These are phyloP conservation scores for Leucocoprinus leucothites DNA, from an alignment of 768 basidiomycete species.

Conservation along the genomic window DNA sequence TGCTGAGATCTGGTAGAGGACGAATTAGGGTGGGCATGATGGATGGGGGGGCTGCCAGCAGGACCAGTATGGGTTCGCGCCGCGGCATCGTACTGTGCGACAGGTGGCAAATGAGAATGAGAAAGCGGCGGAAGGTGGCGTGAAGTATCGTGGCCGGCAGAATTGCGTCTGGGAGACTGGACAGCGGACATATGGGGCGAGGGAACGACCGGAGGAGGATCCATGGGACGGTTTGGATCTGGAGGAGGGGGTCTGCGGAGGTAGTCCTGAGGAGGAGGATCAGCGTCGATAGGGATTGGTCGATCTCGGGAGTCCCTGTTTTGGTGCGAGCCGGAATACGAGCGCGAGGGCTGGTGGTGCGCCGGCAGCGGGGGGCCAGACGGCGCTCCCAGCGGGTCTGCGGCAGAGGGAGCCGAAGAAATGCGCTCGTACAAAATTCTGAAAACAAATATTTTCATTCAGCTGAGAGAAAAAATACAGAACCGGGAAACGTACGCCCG, in stretches of 20 bases:
- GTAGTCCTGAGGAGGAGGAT: conserved; percentile 42
- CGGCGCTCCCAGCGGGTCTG: conserved; percentile 35
- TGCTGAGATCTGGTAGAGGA: conserved; percentile 36
- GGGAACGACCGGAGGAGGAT: conserved; percentile 40
- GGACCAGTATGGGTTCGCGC: conserved; percentile 22
- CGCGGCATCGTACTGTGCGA: conserved; percentile 31
- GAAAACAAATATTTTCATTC: conserved; percentile 14
- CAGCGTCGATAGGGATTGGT: conserved; percentile 16
- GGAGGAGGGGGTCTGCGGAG: conserved; percentile 42
- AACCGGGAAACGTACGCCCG: conserved; percentile 64
- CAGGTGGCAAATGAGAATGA: conserved; percentile 43
- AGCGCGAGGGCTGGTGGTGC: conserved; percentile 32
- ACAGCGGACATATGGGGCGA: conserved; percentile 37
- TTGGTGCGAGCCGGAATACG: conserved; percentile 30
- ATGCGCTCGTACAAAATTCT: conserved; percentile 80
- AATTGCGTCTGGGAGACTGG: conserved; percentile 41
- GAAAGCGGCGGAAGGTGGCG: conserved; percentile 49
- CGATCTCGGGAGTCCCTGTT: conserved; percentile 38
- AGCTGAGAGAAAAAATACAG: conserved; percentile 17
- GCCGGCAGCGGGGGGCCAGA: conserved; percentile 31
- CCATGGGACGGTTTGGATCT: conserved; percentile 47
- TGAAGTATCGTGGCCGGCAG: conserved; percentile 37
- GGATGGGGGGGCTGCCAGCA: conserved; percentile 36
- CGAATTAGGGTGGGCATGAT: conserved; percentile 34
- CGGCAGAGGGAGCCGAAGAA: conserved; percentile 55